Conservation (phyloP, 1,284 basidiomycete genomes). For the Ceratobasidium sp. region DNA sequence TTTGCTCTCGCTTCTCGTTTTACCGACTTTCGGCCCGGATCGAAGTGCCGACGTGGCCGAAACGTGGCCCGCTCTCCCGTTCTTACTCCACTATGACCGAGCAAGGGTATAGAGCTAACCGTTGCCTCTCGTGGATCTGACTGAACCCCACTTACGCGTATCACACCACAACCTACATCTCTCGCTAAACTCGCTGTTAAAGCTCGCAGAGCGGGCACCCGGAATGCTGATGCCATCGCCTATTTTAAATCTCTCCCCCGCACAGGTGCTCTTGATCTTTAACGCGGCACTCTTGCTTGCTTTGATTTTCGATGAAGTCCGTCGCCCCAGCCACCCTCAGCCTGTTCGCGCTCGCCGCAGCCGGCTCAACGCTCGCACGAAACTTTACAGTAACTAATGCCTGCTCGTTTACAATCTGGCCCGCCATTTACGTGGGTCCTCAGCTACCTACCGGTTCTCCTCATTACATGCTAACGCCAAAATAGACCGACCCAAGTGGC, state of each 20-base stretch:
- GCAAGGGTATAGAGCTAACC: too few relatives aligned
- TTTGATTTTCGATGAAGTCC: constrained; percentile 41
- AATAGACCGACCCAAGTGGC: constrained; percentile 47
- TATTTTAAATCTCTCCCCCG: constrained; percentile 10
- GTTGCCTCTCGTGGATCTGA: too few relatives aligned
- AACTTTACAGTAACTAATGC: constrained; percentile 58
- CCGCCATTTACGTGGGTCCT: constrained; percentile 42
- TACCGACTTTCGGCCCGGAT: too few relatives aligned
- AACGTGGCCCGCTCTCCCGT: too few relatives aligned
- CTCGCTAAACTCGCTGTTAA: too few relatives aligned
- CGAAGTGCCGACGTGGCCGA: too few relatives aligned
- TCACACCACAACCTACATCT: too few relatives aligned
- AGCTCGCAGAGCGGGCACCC: too few relatives aligned
- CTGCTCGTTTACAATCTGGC: constrained; percentile 48
- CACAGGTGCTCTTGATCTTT: constrained; percentile 9
- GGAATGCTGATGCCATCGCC: constrained; percentile 4
- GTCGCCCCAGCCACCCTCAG: constrained; percentile 47
- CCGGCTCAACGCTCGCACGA: constrained; percentile 56
- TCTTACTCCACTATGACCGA: too few relatives aligned
- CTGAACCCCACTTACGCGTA: too few relatives aligned
- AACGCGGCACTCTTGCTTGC: constrained; percentile 26
- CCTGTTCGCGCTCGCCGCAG: constrained; percentile 51
- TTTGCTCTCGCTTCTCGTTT: too few relatives aligned
- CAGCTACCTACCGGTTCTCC: constrained; percentile 55
- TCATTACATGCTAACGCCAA: background rate